phyloP scores from a whole-genome alignment of 352 stramenopile genomes.

The Aphanomyces astaci region DNA sequence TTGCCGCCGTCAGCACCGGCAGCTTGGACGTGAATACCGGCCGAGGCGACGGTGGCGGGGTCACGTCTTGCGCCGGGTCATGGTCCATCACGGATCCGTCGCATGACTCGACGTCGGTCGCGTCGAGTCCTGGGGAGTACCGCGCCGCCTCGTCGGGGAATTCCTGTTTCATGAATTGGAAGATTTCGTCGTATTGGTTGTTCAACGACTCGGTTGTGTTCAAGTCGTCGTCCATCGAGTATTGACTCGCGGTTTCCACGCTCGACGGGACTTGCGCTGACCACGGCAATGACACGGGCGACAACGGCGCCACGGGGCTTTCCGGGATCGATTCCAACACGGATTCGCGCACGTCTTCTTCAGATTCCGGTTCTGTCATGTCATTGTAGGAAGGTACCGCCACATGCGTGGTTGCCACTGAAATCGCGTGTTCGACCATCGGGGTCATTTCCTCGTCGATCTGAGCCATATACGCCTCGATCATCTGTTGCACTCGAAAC shows the following conservation, averaged over 20 bases:
- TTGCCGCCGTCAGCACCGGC: not conserved
- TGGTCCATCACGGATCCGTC: constrained; percentile 16
- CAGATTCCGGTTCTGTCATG: not conserved
- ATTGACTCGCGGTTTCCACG: constrained; percentile 7
- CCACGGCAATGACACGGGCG: not conserved
- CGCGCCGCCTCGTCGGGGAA: constrained; percentile 8
- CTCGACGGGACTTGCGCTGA: not conserved
- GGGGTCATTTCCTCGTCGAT: constrained; percentile 10
- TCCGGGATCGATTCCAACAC: not conserved
- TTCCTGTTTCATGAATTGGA: constrained; percentile 22
- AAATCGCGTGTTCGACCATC: constrained; percentile 5
- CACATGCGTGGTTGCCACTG: not conserved
- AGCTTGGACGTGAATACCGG: not conserved
- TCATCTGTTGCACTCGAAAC: constrained; percentile 3
- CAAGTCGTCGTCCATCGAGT: constrained; percentile 18
- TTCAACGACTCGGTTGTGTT: constrained; percentile 14
- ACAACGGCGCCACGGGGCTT: not conserved
- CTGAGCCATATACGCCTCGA: constrained; percentile 8
- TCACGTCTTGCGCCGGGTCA: not conserved
- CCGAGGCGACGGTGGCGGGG: not conserved
- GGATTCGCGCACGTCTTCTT: not conserved
- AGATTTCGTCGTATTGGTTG: constrained; percentile 23
- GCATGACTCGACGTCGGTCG: constrained; percentile 14
- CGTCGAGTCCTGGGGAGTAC: constrained; percentile 9
- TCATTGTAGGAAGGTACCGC: not conserved